Evolutionary conservation across 2,329 filamentous ascomycete species (phyloP), one percentile per base, ranked within the genome.

Genomic region (Sclerotinia sclerotiorum): DNA sequence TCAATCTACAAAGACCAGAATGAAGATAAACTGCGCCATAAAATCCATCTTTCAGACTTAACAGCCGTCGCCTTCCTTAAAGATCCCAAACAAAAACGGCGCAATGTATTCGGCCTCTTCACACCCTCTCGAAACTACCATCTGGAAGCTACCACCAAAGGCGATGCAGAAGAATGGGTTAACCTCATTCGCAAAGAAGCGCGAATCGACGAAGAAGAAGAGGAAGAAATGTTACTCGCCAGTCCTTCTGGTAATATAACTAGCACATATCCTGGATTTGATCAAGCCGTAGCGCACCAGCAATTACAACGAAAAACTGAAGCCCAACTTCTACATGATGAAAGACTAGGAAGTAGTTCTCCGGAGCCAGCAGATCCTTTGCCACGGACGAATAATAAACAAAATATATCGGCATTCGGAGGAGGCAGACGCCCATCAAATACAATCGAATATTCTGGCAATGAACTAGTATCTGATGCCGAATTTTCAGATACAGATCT

Each of bases 1-100:
- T 97, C 92, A 64, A 89, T 97, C 70, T 99, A 99, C 85, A 96
- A 94, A 80, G 91, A 94, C 77, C 88, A 92, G 74, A 91, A 94
- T 74, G 94, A 97, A 81, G 91, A 90, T 74, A 94, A 94, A 78
- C 86, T 99, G 55, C 90, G 92, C 65, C 90, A 96, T 76, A 94
- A 97, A 77, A 88, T 99, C 76, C 89, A 89, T 76, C 86, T 98
- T 51, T 90, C 92, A 55, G 95, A 99, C 70, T 86, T 98, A 69
- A 97, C 94, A 3, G 94, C 95, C 10, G 92, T 97, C 56, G 92
- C 94, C 1, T 87, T 92, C 69, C 88, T 98, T 72, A 94, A 92
- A 76, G 93, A 97, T 74, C 90, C 92, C 11, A 97, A 97, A 79
- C 89, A 93, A 70, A 94, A 91, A 78, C 90, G 91, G 69, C 87